phyloP scores from a whole-genome alignment of 1,284 basidiomycete genomes.

The Sanghuangporus sanghuang region DNA sequence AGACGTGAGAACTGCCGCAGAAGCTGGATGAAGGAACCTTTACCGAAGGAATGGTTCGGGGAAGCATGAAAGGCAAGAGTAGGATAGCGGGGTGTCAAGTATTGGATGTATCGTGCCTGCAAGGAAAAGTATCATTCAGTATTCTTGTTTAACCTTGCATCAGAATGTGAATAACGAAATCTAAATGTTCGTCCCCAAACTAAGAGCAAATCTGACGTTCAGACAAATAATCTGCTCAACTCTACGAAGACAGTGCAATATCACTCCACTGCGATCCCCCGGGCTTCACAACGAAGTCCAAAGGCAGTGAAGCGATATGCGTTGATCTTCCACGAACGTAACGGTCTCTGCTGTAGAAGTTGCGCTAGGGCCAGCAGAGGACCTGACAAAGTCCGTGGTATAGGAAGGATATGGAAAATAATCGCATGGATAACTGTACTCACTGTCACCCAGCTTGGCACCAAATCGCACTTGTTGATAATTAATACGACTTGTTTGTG shows the following conservation, averaged over 20 bases:
- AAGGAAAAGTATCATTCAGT: conserved; percentile 5
- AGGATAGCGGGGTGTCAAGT: conserved; percentile 90
- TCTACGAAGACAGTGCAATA: conserved; percentile 32
- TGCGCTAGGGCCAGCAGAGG: conserved; percentile 28
- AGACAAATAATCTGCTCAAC: conserved; percentile 32
- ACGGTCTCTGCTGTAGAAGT: conserved; percentile 33
- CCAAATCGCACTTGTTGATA: conserved; percentile 98
- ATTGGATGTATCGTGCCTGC: conserved; percentile 95
- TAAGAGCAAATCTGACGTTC: conserved; percentile 31
- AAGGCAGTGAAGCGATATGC: conserved; percentile 31
- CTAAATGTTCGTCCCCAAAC: conserved; percentile 37
- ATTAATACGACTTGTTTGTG: conserved; percentile 97
- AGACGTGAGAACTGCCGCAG: conserved; percentile 95
- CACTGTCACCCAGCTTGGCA: conserved; percentile 99
- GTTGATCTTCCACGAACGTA: conserved; percentile 59
- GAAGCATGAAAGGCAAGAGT: conserved; percentile 99
- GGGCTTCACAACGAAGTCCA: conserved; percentile 27
- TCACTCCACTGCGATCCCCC: conserved; percentile 29
- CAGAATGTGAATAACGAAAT: conserved; percentile 15
- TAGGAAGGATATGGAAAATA: conserved; percentile 13
- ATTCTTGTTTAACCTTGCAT: conserved; percentile 6
- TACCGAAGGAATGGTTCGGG: conserved; percentile 98
- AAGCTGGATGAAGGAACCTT: conserved; percentile 96
- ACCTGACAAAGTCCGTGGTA: conserved; percentile 46
- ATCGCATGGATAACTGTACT: conserved; percentile 31